Conservation (phyloP, 2,329 filamentous ascomycete species). For the Onygenales sp. region DNA sequence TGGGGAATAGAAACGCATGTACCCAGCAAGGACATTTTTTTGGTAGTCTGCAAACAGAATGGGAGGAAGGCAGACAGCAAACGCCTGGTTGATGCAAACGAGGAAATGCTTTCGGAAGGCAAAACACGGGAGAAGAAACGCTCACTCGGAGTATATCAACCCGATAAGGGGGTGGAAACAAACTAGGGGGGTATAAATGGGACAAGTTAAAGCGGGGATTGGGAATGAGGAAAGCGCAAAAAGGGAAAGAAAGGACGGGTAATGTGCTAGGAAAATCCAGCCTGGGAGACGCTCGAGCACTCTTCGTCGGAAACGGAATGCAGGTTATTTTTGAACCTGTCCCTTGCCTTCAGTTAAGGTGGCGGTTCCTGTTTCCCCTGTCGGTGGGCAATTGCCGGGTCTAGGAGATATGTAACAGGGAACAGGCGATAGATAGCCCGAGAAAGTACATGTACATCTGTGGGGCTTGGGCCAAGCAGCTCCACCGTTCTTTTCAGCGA, state of each 20-base stretch:
- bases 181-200: slow-evolving; percentile 6
- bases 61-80: neutral
- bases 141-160: slow-evolving; percentile 10
- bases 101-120: slow-evolving; percentile 5
- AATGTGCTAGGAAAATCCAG: neutral
- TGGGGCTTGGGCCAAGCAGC: no score
- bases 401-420: no score
- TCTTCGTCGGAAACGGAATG: neutral
- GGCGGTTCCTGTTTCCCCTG: neutral
- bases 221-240: neutral
- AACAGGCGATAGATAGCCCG: no score
- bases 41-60: neutral
- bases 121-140: slow-evolving; percentile 4
- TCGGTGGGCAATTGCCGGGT: no score
- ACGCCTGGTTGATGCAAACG: slow-evolving; percentile 14
- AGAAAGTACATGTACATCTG: no score
- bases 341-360: neutral
- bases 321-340: neutral
- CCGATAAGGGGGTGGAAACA: slow-evolving; percentile 6
- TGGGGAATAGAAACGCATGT: neutral
- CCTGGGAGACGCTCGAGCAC: neutral
- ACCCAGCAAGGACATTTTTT: slow-evolving; percentile 2
- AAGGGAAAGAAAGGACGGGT: neutral
- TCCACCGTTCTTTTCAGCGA: no score
- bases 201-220: slow-evolving; percentile 2